Conservation (phyloP, 306 rosid species). For the Prunus padus region DNA sequence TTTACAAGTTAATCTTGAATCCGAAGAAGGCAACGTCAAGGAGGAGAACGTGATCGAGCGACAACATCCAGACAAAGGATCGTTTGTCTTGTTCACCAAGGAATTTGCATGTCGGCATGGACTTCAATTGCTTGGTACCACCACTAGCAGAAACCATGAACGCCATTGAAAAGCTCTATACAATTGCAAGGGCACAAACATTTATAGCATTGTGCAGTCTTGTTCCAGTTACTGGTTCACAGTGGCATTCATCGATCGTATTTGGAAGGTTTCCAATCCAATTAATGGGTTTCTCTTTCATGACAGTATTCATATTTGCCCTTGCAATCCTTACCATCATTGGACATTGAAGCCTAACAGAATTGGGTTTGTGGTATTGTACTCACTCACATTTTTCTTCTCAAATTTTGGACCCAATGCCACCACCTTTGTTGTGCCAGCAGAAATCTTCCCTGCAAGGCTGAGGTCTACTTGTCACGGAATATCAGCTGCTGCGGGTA, state of each 20-base stretch:
- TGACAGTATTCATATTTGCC: constrained; percentile 11
- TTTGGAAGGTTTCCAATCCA: constrained; percentile 10
- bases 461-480: constrained; percentile 20
- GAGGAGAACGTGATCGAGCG: neutral
- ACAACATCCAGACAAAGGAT: neutral
- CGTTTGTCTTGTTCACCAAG: constrained; percentile 9
- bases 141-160: constrained; percentile 1
- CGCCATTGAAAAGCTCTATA: neutral
- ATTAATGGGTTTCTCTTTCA: constrained; percentile 13
- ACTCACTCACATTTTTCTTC: constrained; percentile 16
- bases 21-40: neutral
- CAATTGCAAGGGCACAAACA: constrained; percentile 3
- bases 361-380: constrained; percentile 1
- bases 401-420: constrained; percentile 23
- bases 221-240: constrained; percentile 1
- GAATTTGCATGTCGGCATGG: constrained; percentile 1
- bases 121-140: constrained; percentile 15
- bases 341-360: constrained; percentile 8
- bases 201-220: neutral
- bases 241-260: neutral
- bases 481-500: constrained; percentile 19
- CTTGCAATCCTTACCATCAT: constrained; percentile 12
- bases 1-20: neutral
- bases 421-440: constrained; percentile 19
- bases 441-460: constrained; percentile 17